phyloP scores from a whole-genome alignment of 257 asterid genomes.

The Cinchona pubescens region DNA sequence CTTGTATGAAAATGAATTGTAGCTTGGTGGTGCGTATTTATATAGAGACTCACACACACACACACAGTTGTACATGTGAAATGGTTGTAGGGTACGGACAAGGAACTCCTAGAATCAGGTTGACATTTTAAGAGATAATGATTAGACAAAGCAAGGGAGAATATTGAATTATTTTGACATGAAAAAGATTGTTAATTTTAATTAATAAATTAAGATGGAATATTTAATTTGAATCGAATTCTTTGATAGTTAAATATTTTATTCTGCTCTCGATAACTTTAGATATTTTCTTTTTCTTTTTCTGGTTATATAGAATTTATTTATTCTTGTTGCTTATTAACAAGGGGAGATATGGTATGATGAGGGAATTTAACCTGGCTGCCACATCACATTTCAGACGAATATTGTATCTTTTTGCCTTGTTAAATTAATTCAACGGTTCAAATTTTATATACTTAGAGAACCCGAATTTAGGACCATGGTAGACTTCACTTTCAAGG shows the following conservation, averaged over 20 bases:
- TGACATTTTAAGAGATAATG: constrained; percentile 40
- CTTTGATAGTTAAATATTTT: constrained; percentile 12
- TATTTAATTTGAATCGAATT: constrained; percentile 26
- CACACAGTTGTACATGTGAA: constrained; percentile 2
- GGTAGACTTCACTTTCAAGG: constrained; percentile 35
- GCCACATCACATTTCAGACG: constrained; percentile 38
- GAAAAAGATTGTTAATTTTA: neutral
- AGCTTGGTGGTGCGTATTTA: constrained; percentile 9
- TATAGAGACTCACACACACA: constrained; percentile 8
- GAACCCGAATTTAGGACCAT: constrained; percentile 48
- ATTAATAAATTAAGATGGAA: neutral
- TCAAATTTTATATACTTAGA: constrained; percentile 28
- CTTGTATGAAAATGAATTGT: constrained; percentile 33
- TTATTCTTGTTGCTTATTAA: constrained; percentile 40
- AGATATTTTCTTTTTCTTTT: constrained; percentile 6
- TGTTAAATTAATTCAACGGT: constrained; percentile 37
- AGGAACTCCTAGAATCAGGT: constrained; percentile 42
- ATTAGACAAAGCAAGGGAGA: constrained; percentile 26
- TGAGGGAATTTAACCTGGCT: constrained; percentile 32
- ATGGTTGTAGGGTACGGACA: constrained; percentile 31
- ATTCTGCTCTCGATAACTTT: constrained; percentile 15
- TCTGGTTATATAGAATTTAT: neutral
- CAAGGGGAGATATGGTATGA: constrained; percentile 37
- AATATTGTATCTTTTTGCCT: constrained; percentile 37
- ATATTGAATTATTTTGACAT: constrained; percentile 22